Conservation (phyloP, 2,329 filamentous ascomycete species). For the Penicillium janthinellum region DNA sequence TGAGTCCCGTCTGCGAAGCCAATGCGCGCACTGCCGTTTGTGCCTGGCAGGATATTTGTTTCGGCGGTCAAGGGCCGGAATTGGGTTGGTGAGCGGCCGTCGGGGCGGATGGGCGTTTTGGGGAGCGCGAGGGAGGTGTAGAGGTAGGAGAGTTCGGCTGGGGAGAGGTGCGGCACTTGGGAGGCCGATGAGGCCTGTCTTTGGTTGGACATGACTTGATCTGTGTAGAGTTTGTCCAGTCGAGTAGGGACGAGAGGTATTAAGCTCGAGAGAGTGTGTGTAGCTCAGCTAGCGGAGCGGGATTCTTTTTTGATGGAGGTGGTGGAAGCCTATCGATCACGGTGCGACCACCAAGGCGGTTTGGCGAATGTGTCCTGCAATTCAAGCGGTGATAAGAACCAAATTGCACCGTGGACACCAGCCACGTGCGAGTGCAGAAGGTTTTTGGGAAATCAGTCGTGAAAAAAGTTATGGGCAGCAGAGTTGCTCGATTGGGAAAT, state of each 20-base stretch:
- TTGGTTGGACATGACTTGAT: constrained; percentile 60
- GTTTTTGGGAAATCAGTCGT: constrained; percentile 8
- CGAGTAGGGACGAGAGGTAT: neutral
- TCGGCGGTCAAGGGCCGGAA: constrained; percentile 91
- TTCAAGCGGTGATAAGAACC: neutral
- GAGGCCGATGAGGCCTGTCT: constrained; percentile 59
- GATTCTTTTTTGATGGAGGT: constrained; percentile 1
- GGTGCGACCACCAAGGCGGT: neutral
- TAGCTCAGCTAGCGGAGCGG: constrained; percentile 1
- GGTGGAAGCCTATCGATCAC: neutral
- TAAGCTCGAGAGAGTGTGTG: neutral
- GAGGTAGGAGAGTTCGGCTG: constrained; percentile 93
- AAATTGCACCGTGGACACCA: neutral
- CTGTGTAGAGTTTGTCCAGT: constrained; percentile 8
- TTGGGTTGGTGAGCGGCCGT: constrained; percentile 78
- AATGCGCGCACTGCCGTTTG: constrained; percentile 90
- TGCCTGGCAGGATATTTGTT: constrained; percentile 81
- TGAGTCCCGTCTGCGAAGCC: constrained; percentile 95
- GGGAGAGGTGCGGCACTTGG: constrained; percentile 70
- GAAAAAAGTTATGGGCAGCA: constrained; percentile 16
- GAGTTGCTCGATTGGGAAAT: constrained; percentile 35
- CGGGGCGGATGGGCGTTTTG: constrained; percentile 74
- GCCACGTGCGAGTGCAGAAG: neutral
- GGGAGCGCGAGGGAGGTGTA: constrained; percentile 86
- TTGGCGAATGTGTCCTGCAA: neutral